These are phyloP conservation scores for Geranomyces michiganensis DNA, from an alignment of 192 early-diverging fungal species.

Conservation along the genomic window DNA sequence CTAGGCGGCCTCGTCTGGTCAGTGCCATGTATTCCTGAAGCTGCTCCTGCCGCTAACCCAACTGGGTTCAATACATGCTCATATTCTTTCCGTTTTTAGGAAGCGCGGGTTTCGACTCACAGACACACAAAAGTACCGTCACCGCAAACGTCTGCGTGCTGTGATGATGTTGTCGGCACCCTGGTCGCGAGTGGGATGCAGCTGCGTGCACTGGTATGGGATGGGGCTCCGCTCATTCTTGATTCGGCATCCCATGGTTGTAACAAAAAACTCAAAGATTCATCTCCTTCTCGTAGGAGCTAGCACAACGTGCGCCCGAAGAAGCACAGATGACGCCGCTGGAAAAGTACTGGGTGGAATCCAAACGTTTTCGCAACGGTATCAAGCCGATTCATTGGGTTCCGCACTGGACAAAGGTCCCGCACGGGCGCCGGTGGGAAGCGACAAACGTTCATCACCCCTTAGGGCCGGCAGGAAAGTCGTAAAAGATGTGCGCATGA, in stretches of 20 bases:
- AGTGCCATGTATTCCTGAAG: no score
- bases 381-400: constrained; percentile 62
- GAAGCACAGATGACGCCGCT: constrained; percentile 50
- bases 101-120: constrained; percentile 54
- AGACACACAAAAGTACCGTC: constrained; percentile 54
- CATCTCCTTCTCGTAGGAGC: constrained; percentile 37
- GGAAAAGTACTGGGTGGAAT: constrained; percentile 59
- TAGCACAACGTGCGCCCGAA: constrained; percentile 36
- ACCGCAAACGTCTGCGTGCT: constrained; percentile 45
- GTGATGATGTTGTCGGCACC: constrained; percentile 54
- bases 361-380: constrained; percentile 54
- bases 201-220: constrained; percentile 47
- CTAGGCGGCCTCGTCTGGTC: constrained; percentile 39
- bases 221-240: no score
- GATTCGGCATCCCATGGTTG: no score
- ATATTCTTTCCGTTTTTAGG: constrained; percentile 25
- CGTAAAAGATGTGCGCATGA: no score
- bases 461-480: constrained; percentile 20
- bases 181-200: constrained; percentile 49
- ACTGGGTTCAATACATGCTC: background rate
- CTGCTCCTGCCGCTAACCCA: no score
- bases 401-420: constrained; percentile 56
- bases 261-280: background rate
- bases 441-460: constrained; percentile 43
- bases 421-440: constrained; percentile 47